These are phyloP conservation scores for Suillus americanus DNA, from an alignment of 768 basidiomycete genomes.

Conservation along the genomic window DNA sequence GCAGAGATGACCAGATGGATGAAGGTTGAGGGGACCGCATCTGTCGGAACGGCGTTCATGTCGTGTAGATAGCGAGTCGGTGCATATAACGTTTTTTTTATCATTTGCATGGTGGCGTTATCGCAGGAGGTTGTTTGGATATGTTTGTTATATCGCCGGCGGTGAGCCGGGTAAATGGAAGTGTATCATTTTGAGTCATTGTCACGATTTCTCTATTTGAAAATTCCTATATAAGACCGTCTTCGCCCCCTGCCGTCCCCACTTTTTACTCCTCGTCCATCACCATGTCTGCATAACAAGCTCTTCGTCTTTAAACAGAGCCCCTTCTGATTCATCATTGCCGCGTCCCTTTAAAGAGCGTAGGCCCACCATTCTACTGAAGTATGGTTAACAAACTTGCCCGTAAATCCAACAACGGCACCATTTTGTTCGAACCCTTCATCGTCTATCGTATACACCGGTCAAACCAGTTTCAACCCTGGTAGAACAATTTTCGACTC, in stretches of 20 bases:
- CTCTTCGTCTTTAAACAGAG: constrained; percentile 15
- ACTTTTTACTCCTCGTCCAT: constrained; percentile 26
- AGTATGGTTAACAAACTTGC: constrained; percentile 85
- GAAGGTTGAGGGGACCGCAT: constrained; percentile 50
- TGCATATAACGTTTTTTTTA: constrained; percentile 11
- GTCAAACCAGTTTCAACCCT: constrained; percentile 29
- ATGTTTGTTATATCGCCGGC: constrained; percentile 19
- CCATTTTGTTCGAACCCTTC: constrained; percentile 83
- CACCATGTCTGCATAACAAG: constrained; percentile 39
- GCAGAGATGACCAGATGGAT: constrained; percentile 68
- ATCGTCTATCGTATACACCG: constrained; percentile 85
- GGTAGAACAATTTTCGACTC: constrained; percentile 21
- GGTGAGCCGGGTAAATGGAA: constrained; percentile 22
- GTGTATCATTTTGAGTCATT: constrained; percentile 33
- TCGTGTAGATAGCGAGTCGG: constrained; percentile 8
- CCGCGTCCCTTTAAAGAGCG: constrained; percentile 25
- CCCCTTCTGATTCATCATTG: constrained; percentile 15
- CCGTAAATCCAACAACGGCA: constrained; percentile 82
- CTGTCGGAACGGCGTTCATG: not conserved
- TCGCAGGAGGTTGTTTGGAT: constrained; percentile 20
- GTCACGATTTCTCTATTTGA: constrained; percentile 25
- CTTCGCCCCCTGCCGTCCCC: constrained; percentile 21
- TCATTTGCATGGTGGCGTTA: constrained; percentile 17
- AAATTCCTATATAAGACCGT: constrained; percentile 47
- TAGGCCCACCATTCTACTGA: constrained; percentile 31